Evolutionary conservation across 2,329 filamentous ascomycete genomes (phyloP).

Genomic region (Trichocomaceae sp.): DNA sequence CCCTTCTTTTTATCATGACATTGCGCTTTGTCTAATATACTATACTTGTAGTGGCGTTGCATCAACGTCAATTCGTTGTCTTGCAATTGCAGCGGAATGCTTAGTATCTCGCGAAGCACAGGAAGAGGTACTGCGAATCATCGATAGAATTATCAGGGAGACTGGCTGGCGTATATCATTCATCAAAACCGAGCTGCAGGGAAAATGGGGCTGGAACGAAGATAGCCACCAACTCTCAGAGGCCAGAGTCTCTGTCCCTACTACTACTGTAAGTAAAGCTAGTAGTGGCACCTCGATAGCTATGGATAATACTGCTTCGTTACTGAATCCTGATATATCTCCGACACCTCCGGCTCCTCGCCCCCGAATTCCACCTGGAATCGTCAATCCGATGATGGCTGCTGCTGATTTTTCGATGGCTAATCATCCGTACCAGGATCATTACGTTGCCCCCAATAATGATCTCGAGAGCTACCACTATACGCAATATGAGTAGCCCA

Average conservation of each 20-base stretch:
- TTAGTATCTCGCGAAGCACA: constrained; percentile 65
- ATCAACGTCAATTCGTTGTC: constrained; percentile 69
- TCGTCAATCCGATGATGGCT: constrained; percentile 64
- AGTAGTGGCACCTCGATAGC: not conserved
- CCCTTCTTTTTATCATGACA: not conserved
- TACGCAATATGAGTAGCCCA: not conserved
- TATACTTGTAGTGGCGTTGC: constrained; percentile 57
- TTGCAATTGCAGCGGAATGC: constrained; percentile 70
- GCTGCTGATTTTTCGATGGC: constrained; percentile 69
- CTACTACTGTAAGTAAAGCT: not conserved
- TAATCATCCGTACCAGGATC: constrained; percentile 73
- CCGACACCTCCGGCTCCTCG: constrained; percentile 25
- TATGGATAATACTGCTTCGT: constrained; percentile 15
- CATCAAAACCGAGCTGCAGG: constrained; percentile 65
- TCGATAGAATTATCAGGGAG: constrained; percentile 66
- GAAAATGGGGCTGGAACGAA: constrained; percentile 67
- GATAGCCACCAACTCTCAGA: constrained; percentile 27
- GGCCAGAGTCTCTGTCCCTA: not conserved
- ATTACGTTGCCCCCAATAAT: constrained; percentile 64
- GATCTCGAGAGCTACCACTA: constrained; percentile 25
- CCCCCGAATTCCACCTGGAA: constrained; percentile 37
- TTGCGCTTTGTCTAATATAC: not conserved
- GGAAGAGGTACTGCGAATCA: constrained; percentile 69
- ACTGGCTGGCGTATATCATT: constrained; percentile 73
- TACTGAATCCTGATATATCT: constrained; percentile 9